Evolutionary conservation across 306 rosid species (phyloP).

Genomic region (Glycine latifolia): DNA sequence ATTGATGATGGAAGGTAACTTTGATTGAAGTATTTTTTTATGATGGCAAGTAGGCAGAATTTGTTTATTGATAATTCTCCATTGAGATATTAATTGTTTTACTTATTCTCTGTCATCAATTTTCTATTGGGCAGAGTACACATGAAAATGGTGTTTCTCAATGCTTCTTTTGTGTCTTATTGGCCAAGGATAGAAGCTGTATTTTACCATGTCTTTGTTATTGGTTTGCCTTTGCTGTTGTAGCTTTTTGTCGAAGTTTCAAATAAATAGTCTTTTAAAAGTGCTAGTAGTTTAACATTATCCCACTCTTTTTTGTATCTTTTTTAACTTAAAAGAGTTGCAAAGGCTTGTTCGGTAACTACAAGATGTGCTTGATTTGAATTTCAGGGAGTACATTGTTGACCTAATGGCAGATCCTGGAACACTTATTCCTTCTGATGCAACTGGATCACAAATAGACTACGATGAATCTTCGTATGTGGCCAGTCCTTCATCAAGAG

Average conservation of each 20-base stretch:
- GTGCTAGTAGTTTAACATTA: slow-evolving; percentile 22
- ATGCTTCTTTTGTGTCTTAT: slow-evolving; percentile 29
- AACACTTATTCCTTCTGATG: slow-evolving; percentile 92
- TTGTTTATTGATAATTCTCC: slow-evolving; percentile 25
- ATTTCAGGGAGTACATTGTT: slow-evolving; percentile 97
- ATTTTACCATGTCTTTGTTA: slow-evolving; percentile 20
- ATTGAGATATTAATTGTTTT: slow-evolving; percentile 14
- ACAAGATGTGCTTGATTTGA: slow-evolving; percentile 50
- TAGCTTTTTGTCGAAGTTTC: slow-evolving; percentile 27
- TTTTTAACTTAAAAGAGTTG: slow-evolving; percentile 27
- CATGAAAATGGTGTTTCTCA: neutral
- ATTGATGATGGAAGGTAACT: slow-evolving; percentile 88
- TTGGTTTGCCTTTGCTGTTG: slow-evolving; percentile 35
- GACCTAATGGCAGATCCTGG: slow-evolving; percentile 99
- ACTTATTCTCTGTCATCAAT: slow-evolving; percentile 38
- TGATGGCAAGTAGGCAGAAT: slow-evolving; percentile 39
- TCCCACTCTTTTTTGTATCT: slow-evolving; percentile 25
- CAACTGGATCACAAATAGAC: slow-evolving; percentile 68
- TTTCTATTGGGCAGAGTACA: neutral
- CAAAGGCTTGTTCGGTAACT: slow-evolving; percentile 37
- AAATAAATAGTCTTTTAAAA: neutral
- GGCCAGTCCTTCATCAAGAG: slow-evolving; percentile 78
- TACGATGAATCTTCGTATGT: slow-evolving; percentile 66
- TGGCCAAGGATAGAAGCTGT: slow-evolving; percentile 22
- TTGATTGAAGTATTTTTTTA: slow-evolving; percentile 33